Percentiles rank a stretch among this genome's conserved stretches.
Evolutionary conservation across 2,329 filamentous ascomycete species (phyloP).

Genomic region (Metarhizium robertsii): DNA sequence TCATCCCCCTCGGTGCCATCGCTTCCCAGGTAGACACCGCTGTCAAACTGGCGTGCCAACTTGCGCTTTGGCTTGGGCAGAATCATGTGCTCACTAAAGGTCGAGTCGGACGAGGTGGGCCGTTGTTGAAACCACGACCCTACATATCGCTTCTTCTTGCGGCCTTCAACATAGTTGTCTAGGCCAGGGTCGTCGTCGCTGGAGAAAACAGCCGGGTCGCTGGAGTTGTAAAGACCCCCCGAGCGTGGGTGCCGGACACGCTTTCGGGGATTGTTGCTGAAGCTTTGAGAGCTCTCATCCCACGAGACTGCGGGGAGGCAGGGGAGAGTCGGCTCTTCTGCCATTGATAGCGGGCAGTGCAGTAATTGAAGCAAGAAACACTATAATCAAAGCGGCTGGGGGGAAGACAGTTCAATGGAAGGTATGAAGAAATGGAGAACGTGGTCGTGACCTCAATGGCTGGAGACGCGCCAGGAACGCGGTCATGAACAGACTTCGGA

Average conservation of each 20-base stretch:
- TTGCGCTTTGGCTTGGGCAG: constrained; percentile 36
- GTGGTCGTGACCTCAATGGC: neutral
- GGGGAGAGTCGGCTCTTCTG: constrained; percentile 33
- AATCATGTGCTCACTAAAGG: constrained; percentile 29
- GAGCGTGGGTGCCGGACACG: constrained; percentile 22
- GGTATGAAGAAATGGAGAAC: neutral
- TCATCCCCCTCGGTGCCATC: constrained; percentile 42
- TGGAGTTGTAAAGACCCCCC: constrained; percentile 44
- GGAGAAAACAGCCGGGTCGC: constrained; percentile 63
- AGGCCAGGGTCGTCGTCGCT: constrained; percentile 61
- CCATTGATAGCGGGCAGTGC: constrained; percentile 16
- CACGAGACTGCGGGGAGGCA: constrained; percentile 27
- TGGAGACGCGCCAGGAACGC: constrained; percentile 3
- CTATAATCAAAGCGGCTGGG: neutral
- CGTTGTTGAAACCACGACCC: constrained; percentile 61
- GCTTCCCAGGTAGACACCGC: constrained; percentile 59
- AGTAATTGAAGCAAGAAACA: neutral
- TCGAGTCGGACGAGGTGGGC: constrained; percentile 39
- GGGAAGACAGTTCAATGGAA: neutral
- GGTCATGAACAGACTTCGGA: neutral
- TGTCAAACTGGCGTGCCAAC: constrained; percentile 54
- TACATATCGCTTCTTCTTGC: constrained; percentile 52
- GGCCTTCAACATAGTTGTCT: constrained; percentile 51
- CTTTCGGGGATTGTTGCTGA: constrained; percentile 30
- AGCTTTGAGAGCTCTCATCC: constrained; percentile 28